Conservation (phyloP, 345 rosid genomes). For the Laguncularia racemosa region DNA sequence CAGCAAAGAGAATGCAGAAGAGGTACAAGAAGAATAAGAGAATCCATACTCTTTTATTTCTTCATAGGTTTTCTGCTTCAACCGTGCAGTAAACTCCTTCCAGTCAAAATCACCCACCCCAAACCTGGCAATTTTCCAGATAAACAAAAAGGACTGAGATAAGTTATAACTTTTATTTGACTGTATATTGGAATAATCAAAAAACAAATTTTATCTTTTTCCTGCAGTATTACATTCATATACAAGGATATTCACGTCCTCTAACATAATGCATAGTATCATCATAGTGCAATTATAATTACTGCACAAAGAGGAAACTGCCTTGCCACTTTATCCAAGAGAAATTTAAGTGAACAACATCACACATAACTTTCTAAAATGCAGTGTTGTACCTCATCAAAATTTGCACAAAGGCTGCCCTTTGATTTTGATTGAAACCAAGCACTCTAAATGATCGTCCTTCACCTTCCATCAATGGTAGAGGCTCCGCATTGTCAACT, state of each 20-base stretch:
- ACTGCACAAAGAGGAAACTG: too few species aligned
- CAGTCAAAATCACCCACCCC: conserved; percentile 88
- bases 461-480: conserved; percentile 99
- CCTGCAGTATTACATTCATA: too few species aligned
- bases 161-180: too few species aligned
- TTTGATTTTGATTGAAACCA: conserved; percentile 90
- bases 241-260: too few species aligned
- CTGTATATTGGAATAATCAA: too few species aligned
- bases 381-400: conserved; percentile 62
- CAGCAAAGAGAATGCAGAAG: background rate
- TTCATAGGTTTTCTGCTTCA: conserved; percentile 87
- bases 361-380: background rate
- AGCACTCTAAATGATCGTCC: conserved; percentile 89
- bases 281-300: too few species aligned
- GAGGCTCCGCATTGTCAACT: conserved; percentile 64
- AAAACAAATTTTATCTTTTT: too few species aligned
- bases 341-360: too few species aligned
- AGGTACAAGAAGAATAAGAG: conserved; percentile 7
- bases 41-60: conserved; percentile 67
- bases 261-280: too few species aligned
- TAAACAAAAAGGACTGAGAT: background rate
- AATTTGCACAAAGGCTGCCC: conserved; percentile 89
- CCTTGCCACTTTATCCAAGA: too few species aligned
- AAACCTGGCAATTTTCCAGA: conserved; percentile 40
- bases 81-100: conserved; percentile 79